Conservation (phyloP, 2,329 filamentous ascomycete genomes). For the Zymoseptoria ardabiliae region DNA sequence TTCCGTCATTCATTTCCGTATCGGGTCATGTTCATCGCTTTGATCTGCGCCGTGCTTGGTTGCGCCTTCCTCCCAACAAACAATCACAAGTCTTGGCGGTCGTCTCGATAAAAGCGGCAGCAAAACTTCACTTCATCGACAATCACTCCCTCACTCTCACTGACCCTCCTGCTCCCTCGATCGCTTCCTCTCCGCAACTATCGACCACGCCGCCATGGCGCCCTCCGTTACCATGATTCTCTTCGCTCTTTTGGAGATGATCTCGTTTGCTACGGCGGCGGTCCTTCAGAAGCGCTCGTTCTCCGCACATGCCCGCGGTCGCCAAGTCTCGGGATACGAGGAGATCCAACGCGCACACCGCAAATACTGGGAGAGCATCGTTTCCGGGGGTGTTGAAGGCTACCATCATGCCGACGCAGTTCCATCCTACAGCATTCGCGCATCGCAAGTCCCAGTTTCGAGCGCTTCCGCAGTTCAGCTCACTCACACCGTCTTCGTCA, state of each 20-base stretch:
- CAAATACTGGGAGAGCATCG: slow-evolving; percentile 47
- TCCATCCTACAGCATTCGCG: neutral
- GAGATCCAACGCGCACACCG: slow-evolving; percentile 60
- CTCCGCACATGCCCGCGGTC: slow-evolving; percentile 44
- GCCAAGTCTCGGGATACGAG: slow-evolving; percentile 51
- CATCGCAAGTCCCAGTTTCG: neutral
- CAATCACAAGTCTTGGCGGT: neutral
- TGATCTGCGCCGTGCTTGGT: too few relatives aligned
- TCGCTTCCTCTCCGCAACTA: neutral
- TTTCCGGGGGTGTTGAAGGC: slow-evolving; percentile 6
- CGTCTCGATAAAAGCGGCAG: neutral
- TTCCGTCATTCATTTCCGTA: too few relatives aligned
- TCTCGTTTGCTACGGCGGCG: too few relatives aligned
- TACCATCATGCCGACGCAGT: neutral
- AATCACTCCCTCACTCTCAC: neutral
- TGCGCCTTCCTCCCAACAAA: neutral
- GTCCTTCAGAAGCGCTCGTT: slow-evolving; percentile 53
- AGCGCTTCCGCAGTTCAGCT: neutral
- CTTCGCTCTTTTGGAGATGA: slow-evolving; percentile 42
- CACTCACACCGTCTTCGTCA: slow-evolving; percentile 2
- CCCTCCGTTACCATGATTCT: slow-evolving; percentile 26
- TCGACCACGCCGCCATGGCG: neutral
- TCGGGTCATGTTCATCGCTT: too few relatives aligned
- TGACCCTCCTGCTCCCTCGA: neutral
- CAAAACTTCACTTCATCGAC: slow-evolving; percentile 1